These are phyloP conservation scores for Paecilomyces formosus DNA, from an alignment of 2,329 filamentous ascomycete genomes.

Conservation along the genomic window DNA sequence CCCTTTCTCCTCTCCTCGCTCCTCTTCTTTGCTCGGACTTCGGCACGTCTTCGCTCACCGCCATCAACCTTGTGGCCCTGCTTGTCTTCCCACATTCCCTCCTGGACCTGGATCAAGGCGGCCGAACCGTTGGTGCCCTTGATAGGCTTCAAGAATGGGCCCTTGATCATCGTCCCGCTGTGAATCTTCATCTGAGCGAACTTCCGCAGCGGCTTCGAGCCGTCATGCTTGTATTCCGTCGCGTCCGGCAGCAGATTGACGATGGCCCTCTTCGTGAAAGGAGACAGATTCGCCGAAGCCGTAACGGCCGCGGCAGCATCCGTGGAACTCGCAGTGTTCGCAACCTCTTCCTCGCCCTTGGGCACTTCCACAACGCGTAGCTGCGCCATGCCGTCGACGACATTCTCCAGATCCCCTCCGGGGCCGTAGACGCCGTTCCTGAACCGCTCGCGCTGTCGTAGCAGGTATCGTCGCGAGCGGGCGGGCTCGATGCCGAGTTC, in stretches of 20 bases:
- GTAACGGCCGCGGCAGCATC: slow-evolving; percentile 18
- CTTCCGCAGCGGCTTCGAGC: slow-evolving; percentile 41
- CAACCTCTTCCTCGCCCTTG: slow-evolving; percentile 15
- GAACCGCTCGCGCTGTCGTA: slow-evolving; percentile 83
- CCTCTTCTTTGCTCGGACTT: slow-evolving; percentile 80
- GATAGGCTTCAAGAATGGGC: slow-evolving; percentile 64
- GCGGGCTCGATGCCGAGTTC: slow-evolving; percentile 82
- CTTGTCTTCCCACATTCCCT: slow-evolving; percentile 89
- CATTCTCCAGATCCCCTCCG: slow-evolving; percentile 72
- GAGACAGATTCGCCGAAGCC: slow-evolving; percentile 46
- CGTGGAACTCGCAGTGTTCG: slow-evolving; percentile 6
- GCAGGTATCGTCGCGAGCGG: slow-evolving; percentile 71
- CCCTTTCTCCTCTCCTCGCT: slow-evolving; percentile 70
- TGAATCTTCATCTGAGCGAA: slow-evolving; percentile 61
- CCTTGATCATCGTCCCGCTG: slow-evolving; percentile 62
- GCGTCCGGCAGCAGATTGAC: slow-evolving; percentile 53
- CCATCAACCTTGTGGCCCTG: slow-evolving; percentile 90
- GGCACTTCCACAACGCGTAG: slow-evolving; percentile 52
- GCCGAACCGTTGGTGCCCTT: slow-evolving; percentile 53
- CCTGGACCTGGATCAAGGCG: slow-evolving; percentile 62
- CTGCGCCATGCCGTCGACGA: slow-evolving; percentile 55
- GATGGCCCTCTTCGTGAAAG: slow-evolving; percentile 50
- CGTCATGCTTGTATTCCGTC: slow-evolving; percentile 46
- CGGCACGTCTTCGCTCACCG: slow-evolving; percentile 80
- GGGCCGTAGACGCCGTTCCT: slow-evolving; percentile 68